Percentiles rank a stretch among this genome's conserved stretches.
phyloP scores from a whole-genome alignment of 441 rosid genomes.

The Isatis lusitanica region DNA sequence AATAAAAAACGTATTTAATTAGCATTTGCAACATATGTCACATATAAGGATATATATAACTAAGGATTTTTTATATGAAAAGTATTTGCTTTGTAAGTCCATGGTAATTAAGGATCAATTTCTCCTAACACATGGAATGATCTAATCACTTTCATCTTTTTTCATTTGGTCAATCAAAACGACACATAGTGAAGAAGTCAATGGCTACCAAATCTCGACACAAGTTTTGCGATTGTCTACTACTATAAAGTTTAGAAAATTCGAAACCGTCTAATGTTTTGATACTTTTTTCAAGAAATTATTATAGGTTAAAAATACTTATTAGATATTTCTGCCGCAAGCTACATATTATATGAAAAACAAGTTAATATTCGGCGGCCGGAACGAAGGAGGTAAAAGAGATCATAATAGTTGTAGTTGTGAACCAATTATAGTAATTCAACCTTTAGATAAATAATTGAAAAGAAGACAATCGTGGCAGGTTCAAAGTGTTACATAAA shows the following conservation, averaged over 20 bases:
- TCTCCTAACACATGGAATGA: neutral
- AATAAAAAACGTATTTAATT: neutral
- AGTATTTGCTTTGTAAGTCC: too few relatives aligned
- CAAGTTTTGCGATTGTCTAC: neutral
- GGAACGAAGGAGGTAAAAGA: conserved; percentile 1
- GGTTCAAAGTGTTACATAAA: conserved; percentile 21
- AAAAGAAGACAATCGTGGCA: conserved; percentile 16
- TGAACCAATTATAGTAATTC: conserved; percentile 24
- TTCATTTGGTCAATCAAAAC: neutral
- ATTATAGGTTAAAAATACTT: neutral
- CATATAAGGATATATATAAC: too few relatives aligned
- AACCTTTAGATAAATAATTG: neutral
- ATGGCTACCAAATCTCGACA: neutral
- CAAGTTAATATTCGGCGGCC: neutral
- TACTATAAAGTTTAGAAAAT: neutral
- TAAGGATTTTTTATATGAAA: too few relatives aligned
- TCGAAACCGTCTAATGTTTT: neutral
- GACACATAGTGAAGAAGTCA: neutral
- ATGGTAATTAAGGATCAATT: neutral
- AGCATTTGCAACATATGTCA: neutral
- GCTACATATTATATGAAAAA: neutral
- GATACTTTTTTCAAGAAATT: neutral
- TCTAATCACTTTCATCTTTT: neutral
- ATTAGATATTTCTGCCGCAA: neutral
- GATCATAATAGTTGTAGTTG: neutral